phyloP scores from a whole-genome alignment of 768 basidiomycete genomes.

The Daedaleopsis sinensis region DNA sequence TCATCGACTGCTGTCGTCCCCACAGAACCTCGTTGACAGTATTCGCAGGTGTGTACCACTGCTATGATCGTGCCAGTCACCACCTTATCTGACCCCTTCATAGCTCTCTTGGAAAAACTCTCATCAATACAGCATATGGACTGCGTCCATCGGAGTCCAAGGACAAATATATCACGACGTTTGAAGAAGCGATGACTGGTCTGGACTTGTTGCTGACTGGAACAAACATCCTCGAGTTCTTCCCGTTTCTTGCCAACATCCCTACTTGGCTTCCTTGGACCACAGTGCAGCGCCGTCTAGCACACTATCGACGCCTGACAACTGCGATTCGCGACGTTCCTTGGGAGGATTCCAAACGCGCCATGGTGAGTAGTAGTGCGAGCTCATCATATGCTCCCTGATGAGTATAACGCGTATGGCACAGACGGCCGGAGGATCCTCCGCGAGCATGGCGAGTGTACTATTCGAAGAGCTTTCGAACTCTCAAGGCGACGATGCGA shows the following conservation, averaged over 20 bases:
- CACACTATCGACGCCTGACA: slow-evolving; percentile 58
- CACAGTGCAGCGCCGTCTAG: slow-evolving; percentile 60
- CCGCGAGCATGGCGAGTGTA: neutral
- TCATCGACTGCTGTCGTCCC: neutral
- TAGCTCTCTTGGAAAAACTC: neutral
- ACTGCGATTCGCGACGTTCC: slow-evolving; percentile 64
- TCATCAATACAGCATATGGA: slow-evolving; percentile 1
- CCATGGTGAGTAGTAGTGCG: slow-evolving; percentile 45
- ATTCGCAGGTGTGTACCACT: neutral
- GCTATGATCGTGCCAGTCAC: neutral
- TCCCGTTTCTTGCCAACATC: slow-evolving; percentile 46
- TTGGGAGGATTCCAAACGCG: slow-evolving; percentile 54
- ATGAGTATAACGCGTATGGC: neutral
- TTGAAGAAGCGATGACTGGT: slow-evolving; percentile 6
- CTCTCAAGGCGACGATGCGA: too few species aligned
- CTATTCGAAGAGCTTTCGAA: too few species aligned
- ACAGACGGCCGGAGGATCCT: neutral
- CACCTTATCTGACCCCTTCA: neutral
- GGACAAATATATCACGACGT: slow-evolving; percentile 7
- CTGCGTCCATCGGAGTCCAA: neutral
- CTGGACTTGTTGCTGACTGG: slow-evolving; percentile 18
- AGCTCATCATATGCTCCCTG: neutral
- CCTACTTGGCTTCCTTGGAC: slow-evolving; percentile 69
- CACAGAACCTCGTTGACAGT: neutral
- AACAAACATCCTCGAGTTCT: slow-evolving; percentile 28